phyloP scores from a whole-genome alignment of 768 basidiomycete species.

The Lactarius indigo region DNA sequence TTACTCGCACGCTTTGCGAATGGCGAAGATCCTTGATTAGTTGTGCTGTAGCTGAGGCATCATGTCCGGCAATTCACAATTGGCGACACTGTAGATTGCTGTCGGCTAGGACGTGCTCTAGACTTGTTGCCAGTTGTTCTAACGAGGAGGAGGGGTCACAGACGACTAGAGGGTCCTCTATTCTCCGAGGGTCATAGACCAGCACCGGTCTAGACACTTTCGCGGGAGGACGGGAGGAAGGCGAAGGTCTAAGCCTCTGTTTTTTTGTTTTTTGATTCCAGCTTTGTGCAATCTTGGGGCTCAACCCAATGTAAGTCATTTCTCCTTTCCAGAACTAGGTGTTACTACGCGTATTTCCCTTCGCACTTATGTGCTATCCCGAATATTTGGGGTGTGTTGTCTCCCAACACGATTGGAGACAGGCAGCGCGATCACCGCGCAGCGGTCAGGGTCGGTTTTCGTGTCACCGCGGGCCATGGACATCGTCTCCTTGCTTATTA shows the following conservation, averaged over 20 bases:
- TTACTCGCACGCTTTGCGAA: not conserved
- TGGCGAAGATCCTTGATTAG: not conserved
- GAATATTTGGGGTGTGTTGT: too few relatives aligned
- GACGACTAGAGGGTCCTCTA: too few relatives aligned
- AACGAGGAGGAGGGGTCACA: too few relatives aligned
- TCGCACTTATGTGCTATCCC: not conserved
- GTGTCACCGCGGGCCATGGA: too few relatives aligned
- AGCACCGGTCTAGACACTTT: too few relatives aligned
- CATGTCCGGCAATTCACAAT: not conserved
- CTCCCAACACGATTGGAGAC: too few relatives aligned
- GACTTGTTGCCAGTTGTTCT: too few relatives aligned
- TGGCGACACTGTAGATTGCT: not conserved
- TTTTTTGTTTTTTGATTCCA: too few relatives aligned
- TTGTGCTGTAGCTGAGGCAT: not conserved
- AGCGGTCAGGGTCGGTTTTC: not conserved
- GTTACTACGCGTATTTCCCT: constrained; percentile 36
- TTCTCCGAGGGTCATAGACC: too few relatives aligned
- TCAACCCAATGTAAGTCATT: constrained; percentile 38
- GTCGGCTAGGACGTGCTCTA: constrained; percentile 37
- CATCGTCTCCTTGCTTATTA: not conserved
- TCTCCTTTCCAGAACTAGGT: constrained; percentile 43
- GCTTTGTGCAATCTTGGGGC: too few relatives aligned
- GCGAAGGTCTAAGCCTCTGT: constrained; percentile 41
- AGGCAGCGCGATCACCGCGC: not conserved
- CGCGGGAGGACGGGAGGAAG: constrained; percentile 38